A percentile compares a stretch with the other conserved stretches of the same genome.
These are phyloP conservation scores for Cladophialophora bantiana DNA, from an alignment of 2,329 filamentous ascomycete genomes.

Conservation along the genomic window DNA sequence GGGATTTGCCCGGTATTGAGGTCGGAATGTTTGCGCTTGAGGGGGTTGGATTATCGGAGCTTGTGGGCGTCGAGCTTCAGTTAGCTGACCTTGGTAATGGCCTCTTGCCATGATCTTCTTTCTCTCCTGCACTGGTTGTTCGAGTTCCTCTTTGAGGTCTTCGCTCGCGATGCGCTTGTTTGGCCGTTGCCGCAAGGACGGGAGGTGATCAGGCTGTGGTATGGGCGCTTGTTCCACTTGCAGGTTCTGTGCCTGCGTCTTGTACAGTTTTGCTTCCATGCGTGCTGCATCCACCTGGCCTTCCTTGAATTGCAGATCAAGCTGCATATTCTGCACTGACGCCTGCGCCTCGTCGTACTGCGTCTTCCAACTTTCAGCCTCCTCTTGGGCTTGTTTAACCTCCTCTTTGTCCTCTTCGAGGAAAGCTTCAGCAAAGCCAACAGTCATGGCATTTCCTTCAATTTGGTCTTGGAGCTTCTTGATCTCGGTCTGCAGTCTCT, in stretches of 20 bases:
- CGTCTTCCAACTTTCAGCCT: background rate
- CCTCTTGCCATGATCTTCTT: background rate
- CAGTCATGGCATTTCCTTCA: background rate
- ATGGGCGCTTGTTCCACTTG: background rate
- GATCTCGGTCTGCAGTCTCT: background rate
- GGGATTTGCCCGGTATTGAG: background rate
- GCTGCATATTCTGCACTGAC: slow-evolving; percentile 1
- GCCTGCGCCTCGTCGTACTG: background rate
- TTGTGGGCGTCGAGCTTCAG: background rate
- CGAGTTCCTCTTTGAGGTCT: background rate
- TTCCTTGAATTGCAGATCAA: background rate
- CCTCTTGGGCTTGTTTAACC: background rate
- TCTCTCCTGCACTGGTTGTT: background rate
- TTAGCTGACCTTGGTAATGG: background rate
- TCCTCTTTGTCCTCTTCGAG: background rate
- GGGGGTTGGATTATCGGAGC: background rate
- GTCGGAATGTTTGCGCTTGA: background rate
- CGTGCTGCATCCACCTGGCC: background rate
- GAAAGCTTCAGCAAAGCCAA: background rate
- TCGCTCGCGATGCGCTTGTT: slow-evolving; percentile 9
- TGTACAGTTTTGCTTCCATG: slow-evolving; percentile 5
- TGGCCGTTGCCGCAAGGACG: background rate
- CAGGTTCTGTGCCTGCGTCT: background rate
- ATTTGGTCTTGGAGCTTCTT: background rate
- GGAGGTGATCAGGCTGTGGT: background rate